Percentiles rank a stretch among this genome's conserved stretches.
Evolutionary conservation across 345 rosid genomes (phyloP).

Genomic region (Draba incana): DNA sequence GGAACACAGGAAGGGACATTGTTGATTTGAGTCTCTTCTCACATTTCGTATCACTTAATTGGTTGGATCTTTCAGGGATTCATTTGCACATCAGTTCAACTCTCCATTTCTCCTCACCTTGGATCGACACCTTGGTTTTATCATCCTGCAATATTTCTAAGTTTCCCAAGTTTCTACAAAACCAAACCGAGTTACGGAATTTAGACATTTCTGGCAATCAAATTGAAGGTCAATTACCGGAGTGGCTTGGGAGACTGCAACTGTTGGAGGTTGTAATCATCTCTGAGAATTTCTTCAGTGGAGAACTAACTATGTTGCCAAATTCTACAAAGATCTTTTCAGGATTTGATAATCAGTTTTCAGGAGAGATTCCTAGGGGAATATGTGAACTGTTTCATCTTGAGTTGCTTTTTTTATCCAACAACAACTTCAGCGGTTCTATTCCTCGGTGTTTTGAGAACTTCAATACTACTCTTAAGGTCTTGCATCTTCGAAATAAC

Average conservation of each 20-base stretch:
- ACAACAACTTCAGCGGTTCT: conserved; percentile 41
- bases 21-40: conserved; percentile 31
- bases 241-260: conserved; percentile 23
- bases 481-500: no score
- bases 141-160: conserved; percentile 17
- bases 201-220: conserved; percentile 41
- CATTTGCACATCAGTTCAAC: conserved; percentile 8
- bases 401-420: not conserved
- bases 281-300: conserved; percentile 10
- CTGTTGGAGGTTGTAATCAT: not conserved
- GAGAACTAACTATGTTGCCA: conserved; percentile 19
- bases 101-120: not conserved
- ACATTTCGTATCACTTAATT: not conserved
- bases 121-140: not conserved
- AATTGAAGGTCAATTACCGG: conserved; percentile 31
- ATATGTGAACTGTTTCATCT: conserved; percentile 12
- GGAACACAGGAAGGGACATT: no score
- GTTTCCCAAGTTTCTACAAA: conserved; percentile 35
- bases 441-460: conserved; percentile 36
- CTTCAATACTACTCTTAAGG: not conserved
- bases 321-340: not conserved
- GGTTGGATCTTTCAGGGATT: conserved; percentile 22
- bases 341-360: not conserved
- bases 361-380: conserved; percentile 17
- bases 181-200: not conserved